Base-by-base conservation (phyloP, 2,329 filamentous ascomycete species). In the Arthrobotrys pseudoclavata region DNA sequence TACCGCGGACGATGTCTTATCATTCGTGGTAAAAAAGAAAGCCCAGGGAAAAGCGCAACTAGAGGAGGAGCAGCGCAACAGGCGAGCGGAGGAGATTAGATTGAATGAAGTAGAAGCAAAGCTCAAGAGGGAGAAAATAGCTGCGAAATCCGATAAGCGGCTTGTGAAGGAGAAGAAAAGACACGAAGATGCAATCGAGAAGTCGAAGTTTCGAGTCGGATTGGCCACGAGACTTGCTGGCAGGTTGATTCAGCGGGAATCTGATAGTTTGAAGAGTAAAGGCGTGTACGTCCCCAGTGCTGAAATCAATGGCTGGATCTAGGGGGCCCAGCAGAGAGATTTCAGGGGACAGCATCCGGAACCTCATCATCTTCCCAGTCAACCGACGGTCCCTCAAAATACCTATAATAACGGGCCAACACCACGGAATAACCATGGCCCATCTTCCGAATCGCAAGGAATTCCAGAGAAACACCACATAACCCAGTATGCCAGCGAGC, bases 231-330 rank as follows among this genome's bases (percentile, higher is more conserved):
- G 20, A 31, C 18, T 60, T 7, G 55, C 55, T 9, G 55, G 18
- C 6, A 60, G 18, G 20, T 13, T 60, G 20, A n/a, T 42, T 20
- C 55, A 60, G 9, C 55, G 55, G n/a, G 55, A 60, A 12, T 18
- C 20, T 3, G 5, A 18, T 7, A 24, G 10, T 42, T 42, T 60
- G 34, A 60, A 60, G 13, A 18, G 20, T 12, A 60, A 60, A 26
- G 55, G 55, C 13, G 34, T 60, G 4, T 6, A 24, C 20, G 34
- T 60, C 1, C 55, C 55, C 13, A n/a, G 24, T 42, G 13, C 9
- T 10, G 31, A 60, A 60, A 60, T 60, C 55, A n/a, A 60, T 42
- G 55, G 34, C n/a, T 60, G 55, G 55, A 60, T 60, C 34, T 60
- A 60, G 55, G 55, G 18, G 42, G 20, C 31, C 55, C 31, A 42